phyloP scores from a whole-genome alignment of 2,329 filamentous ascomycete genomes.

The Aspergillus spinulosporus region DNA sequence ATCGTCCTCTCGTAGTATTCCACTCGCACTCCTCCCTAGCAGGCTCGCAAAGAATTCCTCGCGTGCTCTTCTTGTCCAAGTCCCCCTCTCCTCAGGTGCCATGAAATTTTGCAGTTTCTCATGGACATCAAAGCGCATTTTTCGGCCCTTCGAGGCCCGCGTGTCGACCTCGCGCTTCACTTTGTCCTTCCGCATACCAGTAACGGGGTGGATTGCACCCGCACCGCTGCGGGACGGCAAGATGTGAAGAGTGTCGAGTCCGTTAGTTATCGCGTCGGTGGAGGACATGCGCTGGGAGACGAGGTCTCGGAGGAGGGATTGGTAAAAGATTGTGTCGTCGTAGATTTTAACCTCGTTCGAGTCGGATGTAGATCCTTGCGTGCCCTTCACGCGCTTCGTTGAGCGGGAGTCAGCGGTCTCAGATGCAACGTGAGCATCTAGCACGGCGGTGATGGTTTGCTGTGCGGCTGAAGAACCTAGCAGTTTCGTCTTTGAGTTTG shows the following conservation, averaged over 20 bases:
- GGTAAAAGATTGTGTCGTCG: conserved; percentile 94
- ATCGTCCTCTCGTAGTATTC: conserved; percentile 62
- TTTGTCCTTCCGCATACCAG: conserved; percentile 58
- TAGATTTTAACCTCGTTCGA: conserved; percentile 61
- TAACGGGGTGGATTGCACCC: conserved; percentile 35
- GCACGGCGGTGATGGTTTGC: conserved; percentile 51
- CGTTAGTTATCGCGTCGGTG: conserved; percentile 48
- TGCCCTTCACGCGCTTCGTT: conserved; percentile 30
- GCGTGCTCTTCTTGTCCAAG: conserved; percentile 78
- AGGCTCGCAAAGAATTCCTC: conserved; percentile 74
- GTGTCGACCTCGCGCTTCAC: conserved; percentile 83
- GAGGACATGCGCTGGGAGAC: conserved; percentile 83
- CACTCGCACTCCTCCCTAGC: conserved; percentile 64
- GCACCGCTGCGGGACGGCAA: conserved; percentile 35
- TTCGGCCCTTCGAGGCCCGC: conserved; percentile 90
- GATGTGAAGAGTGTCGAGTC: conserved; percentile 39
- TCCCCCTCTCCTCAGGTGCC: conserved; percentile 79
- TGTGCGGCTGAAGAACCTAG: conserved; percentile 54
- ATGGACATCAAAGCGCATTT: conserved; percentile 90
- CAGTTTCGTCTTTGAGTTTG: conserved; percentile 61
- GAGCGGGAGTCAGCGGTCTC: conserved; percentile 35
- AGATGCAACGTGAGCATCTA: conserved; percentile 48
- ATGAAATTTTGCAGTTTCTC: conserved; percentile 99
- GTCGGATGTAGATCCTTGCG: not conserved
- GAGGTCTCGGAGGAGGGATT: conserved; percentile 85